These are phyloP conservation scores for Acer yangbiense DNA, from an alignment of 345 rosid species.

Conservation along the genomic window DNA sequence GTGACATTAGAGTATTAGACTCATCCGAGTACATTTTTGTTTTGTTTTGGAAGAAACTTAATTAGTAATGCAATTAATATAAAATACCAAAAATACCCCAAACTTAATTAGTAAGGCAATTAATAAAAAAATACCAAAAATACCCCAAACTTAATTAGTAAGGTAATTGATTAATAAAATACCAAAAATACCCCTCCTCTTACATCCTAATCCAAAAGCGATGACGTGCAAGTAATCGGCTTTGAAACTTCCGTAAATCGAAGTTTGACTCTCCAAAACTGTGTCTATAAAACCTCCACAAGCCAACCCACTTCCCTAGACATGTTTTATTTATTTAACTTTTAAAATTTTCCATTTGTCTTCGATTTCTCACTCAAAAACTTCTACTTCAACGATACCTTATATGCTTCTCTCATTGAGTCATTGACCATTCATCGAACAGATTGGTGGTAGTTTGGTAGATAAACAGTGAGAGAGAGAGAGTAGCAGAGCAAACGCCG, in stretches of 20 bases:
- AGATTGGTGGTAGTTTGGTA: not conserved
- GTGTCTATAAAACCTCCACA: not conserved
- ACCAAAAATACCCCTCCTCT: too few species aligned
- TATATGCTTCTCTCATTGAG: not conserved
- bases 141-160: too few species aligned
- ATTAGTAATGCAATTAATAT: too few species aligned
- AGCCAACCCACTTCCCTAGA: not conserved
- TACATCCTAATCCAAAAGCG: not conserved
- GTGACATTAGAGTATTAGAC: too few species aligned
- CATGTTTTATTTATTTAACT: not conserved
- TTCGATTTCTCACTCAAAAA: not conserved
- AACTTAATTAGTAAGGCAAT: too few species aligned
- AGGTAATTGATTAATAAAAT: too few species aligned
- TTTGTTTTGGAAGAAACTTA: too few species aligned
- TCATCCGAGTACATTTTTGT: too few species aligned
- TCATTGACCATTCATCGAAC: not conserved
- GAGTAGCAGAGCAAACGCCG: slow-evolving; percentile 1
- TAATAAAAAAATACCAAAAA: too few species aligned
- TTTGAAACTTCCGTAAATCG: slow-evolving; percentile 23
- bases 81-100: not conserved
- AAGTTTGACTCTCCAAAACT: not conserved
- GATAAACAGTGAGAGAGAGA: not conserved
- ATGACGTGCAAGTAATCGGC: slow-evolving; percentile 5
- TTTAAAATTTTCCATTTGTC: not conserved
- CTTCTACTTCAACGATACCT: not conserved